These are phyloP conservation scores for Cladorrhinum sp. DNA, from an alignment of 2,329 filamentous ascomycete genomes.

Conservation along the genomic window DNA sequence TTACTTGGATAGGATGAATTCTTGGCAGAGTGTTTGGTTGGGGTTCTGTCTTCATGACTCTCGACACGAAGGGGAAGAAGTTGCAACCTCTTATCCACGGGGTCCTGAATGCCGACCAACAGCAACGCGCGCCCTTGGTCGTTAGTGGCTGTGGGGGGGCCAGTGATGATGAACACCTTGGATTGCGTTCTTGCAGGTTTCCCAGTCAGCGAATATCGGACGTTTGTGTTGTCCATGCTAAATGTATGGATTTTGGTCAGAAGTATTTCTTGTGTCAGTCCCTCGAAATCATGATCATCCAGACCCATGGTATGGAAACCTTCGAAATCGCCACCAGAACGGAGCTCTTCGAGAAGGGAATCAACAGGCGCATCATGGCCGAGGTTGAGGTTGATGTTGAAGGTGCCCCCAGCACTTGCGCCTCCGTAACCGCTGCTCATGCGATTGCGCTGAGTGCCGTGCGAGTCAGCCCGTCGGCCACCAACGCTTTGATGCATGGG, in stretches of 20 bases:
- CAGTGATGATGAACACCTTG: constrained; percentile 66
- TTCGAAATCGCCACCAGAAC: constrained; percentile 60
- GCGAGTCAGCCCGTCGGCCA: constrained; percentile 67
- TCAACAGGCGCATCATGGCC: constrained; percentile 68
- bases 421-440: constrained; percentile 51
- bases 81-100: constrained; percentile 63
- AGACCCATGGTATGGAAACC: constrained; percentile 70
- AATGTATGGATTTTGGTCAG: constrained; percentile 69
- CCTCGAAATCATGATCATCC: constrained; percentile 68
- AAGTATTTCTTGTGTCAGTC: constrained; percentile 68
- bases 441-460: constrained; percentile 64
- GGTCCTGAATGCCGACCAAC: constrained; percentile 68
- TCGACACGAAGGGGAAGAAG: constrained; percentile 62
- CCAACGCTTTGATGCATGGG: constrained; percentile 39
- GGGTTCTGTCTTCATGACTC: constrained; percentile 35
- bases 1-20: constrained; percentile 33
- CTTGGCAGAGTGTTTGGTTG: constrained; percentile 28
- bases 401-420: constrained; percentile 36
- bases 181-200: constrained; percentile 52
- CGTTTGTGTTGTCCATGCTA: constrained; percentile 57
- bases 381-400: constrained; percentile 51
- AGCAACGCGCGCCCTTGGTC: constrained; percentile 53
- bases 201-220: constrained; percentile 57
- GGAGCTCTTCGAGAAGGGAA: constrained; percentile 64
- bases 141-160: constrained; percentile 54